Conservation (phyloP, 2,329 filamentous ascomycete species). For the Pleomassaria siparia region DNA sequence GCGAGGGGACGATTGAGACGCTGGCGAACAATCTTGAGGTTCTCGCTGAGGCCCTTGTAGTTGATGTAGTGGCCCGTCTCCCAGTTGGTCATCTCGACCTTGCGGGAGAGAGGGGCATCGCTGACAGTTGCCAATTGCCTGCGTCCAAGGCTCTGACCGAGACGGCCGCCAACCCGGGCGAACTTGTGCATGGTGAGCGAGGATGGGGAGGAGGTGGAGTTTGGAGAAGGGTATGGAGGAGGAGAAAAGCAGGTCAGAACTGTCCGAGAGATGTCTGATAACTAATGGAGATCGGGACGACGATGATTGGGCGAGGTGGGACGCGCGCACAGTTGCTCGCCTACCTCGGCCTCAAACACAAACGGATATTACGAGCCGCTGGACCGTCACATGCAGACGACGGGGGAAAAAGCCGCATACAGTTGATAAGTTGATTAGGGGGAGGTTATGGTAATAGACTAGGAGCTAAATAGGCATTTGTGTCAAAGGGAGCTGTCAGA, state of each 20-base stretch:
- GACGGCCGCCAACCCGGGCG: slow-evolving; percentile 69
- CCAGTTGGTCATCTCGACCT: slow-evolving; percentile 74
- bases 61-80: slow-evolving; percentile 41
- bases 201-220: too few relatives aligned
- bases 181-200: slow-evolving; percentile 66
- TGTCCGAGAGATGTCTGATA: slow-evolving; percentile 34
- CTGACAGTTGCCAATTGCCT: slow-evolving; percentile 77
- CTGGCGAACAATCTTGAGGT: slow-evolving; percentile 83
- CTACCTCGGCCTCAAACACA: slow-evolving; percentile 13
- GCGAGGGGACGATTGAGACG: slow-evolving; percentile 92
- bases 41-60: slow-evolving; percentile 99
- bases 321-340: slow-evolving; percentile 20
- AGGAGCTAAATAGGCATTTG: neutral
- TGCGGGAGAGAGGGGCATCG: slow-evolving; percentile 84
- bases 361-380: slow-evolving; percentile 27
- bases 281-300: slow-evolving; percentile 33
- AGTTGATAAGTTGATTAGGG: slow-evolving; percentile 3
- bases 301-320: slow-evolving; percentile 42
- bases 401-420: slow-evolving; percentile 18
- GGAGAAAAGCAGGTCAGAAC: slow-evolving; percentile 35
- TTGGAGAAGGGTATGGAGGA: slow-evolving; percentile 43
- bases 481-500: too few relatives aligned
- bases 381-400: slow-evolving; percentile 32
- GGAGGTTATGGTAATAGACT: too few relatives aligned
- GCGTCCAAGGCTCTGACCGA: slow-evolving; percentile 64